Base-by-base conservation (phyloP, 2,329 filamentous ascomycete species). In the Paecilomyces variotii region DNA sequence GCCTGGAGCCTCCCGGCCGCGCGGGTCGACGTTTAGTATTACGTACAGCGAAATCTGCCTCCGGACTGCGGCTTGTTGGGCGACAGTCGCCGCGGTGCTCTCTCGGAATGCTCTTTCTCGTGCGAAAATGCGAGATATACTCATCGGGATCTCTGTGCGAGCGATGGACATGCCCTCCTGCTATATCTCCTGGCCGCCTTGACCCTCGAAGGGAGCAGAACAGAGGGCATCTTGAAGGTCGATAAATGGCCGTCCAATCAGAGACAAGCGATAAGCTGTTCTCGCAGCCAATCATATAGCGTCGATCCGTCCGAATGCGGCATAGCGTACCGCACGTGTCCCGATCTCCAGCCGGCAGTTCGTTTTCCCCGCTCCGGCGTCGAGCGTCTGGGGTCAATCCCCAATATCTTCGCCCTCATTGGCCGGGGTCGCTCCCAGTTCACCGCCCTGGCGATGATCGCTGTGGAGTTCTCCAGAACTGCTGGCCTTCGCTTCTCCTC, bases 21-120 rank as follows among this genome's bases (percentile, higher is more conserved):
- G 54, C 62, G 53, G 58, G 57, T 60, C 60, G 61, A 60, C 54
- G 59, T 62, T 61, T 65, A 55, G 59, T 62, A 72, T 73, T 73
- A 73, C 70, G 70, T 72, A 72, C 66, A 63, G 62, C 53, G 53
- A 54, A 54, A 52, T 27, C 50, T 27, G n/a, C 24, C 19, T 52
- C 24, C 50, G 50, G 24, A 9, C 50, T 52, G n/a, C 50, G n/a
- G 24, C 3, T 24, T 24, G 11, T 52, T 27, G 26, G 30, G 3
- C 19, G 9, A 11, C 50, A 4, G 35, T 3, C 3, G 1, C 5
- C 24, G 50, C 24, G 5, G 24, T 52, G 7, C 26, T 4, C 45
- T 9, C 7, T 52, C 50, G 24, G 50, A 24, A 52, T 45, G n/a
- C 14, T 6, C 14, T 1, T 45, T 45, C 4, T 19, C 6, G 35